These are phyloP conservation scores for Kuraishia capsulata DNA, from an alignment of 805 yeast species.

Conservation along the genomic window DNA sequence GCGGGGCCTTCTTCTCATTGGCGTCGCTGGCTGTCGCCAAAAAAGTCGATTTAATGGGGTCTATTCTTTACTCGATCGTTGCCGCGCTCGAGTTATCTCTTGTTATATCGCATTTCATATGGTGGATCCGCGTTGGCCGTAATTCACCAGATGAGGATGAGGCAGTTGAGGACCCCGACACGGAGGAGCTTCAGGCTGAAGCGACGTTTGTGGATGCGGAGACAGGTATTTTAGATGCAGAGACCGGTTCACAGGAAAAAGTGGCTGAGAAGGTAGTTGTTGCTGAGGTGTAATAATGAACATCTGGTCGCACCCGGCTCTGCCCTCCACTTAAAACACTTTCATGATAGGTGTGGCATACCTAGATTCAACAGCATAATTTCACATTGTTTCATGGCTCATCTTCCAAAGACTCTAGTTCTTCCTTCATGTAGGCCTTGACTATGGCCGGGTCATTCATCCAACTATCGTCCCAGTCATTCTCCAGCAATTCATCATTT, in stretches of 20 bases:
- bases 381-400: too few relatives aligned
- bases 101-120: constrained; percentile 55
- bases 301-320: neutral
- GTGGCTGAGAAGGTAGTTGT: neutral
- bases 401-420: neutral
- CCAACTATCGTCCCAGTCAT: constrained; percentile 3
- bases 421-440: neutral
- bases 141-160: too few relatives aligned
- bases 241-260: neutral
- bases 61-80: constrained; percentile 65
- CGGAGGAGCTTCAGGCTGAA: neutral
- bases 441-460: constrained; percentile 1
- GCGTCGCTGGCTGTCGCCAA: constrained; percentile 39
- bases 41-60: constrained; percentile 68
- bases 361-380: too few relatives aligned
- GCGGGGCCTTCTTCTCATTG: constrained; percentile 57
- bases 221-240: neutral
- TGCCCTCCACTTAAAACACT: too few relatives aligned
- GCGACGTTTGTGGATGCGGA: neutral
- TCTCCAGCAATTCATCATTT: neutral
- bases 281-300: neutral
- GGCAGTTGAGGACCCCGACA: constrained; percentile 10
- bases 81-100: constrained; percentile 74
- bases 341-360: too few relatives aligned
- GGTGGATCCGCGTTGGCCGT: constrained; percentile 42